Percentiles rank a stretch among this genome's conserved stretches.
Conservation (phyloP, 116 monocot species). For the Cymodocea nodosa region DNA sequence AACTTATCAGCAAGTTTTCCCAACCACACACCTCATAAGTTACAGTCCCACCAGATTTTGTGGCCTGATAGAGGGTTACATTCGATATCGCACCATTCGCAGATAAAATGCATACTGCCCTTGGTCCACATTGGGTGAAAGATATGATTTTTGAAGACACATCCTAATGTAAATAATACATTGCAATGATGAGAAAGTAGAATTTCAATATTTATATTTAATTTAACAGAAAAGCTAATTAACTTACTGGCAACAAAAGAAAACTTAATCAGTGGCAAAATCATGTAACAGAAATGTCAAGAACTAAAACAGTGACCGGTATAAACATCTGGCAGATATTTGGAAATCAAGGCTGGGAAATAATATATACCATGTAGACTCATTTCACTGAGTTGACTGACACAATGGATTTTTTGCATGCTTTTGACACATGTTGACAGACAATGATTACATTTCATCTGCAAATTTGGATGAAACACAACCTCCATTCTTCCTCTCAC, state of each 20-base stretch:
- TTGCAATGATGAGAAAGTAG: no score
- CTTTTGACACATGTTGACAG: no score
- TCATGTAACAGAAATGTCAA: neutral
- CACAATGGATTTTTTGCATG: no score
- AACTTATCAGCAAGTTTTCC: neutral
- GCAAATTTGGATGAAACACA: no score
- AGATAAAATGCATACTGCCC: slow-evolving; percentile 85
- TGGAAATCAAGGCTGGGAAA: no score
- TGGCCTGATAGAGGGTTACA: slow-evolving; percentile 89
- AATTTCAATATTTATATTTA: no score
- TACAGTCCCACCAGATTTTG: slow-evolving; percentile 91
- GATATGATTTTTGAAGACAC: slow-evolving; percentile 96
- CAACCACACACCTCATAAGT: slow-evolving; percentile 74
- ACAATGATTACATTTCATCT: no score
- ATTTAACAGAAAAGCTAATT: neutral
- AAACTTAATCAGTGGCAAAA: neutral
- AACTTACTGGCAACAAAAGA: neutral
- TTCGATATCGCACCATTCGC: slow-evolving; percentile 97
- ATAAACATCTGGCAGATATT: no score
- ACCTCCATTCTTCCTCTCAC: no score
- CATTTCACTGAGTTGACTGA: no score
- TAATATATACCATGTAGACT: no score
- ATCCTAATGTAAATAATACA: slow-evolving; percentile 41
- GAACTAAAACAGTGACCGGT: no score
- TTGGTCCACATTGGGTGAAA: slow-evolving; percentile 82